Percentiles rank a stretch among this genome's conserved stretches.
Evolutionary conservation across 1,139 yeast species (phyloP).

Genomic region (Arxiozyma telluris): DNA sequence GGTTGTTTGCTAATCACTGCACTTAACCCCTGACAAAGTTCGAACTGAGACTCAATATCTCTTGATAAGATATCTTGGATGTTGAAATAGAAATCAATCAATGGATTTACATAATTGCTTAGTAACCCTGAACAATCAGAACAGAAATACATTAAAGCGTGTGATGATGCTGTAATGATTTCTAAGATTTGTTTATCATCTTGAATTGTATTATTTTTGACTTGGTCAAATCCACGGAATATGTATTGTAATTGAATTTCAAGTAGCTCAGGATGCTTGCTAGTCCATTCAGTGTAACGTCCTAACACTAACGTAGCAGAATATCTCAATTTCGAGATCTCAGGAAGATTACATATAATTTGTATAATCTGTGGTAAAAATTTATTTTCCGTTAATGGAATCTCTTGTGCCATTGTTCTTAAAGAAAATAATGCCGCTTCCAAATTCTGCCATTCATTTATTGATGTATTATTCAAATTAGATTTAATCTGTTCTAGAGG

Average conservation of each 20-base stretch:
- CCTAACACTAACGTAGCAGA: slow-evolving; percentile 92
- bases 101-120: slow-evolving; percentile 63
- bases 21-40: slow-evolving; percentile 84
- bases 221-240: slow-evolving; percentile 57
- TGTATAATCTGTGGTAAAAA: slow-evolving; percentile 58
- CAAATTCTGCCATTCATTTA: slow-evolving; percentile 63
- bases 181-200: slow-evolving; percentile 30
- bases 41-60: slow-evolving; percentile 64
- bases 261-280: slow-evolving; percentile 70
- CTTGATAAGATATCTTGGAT: slow-evolving; percentile 38
- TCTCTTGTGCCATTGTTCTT: slow-evolving; percentile 93
- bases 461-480: slow-evolving; percentile 12
- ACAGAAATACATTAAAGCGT: slow-evolving; percentile 90
- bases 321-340: slow-evolving; percentile 77
- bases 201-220: slow-evolving; percentile 18
- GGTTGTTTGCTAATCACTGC: slow-evolving; percentile 63
- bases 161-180: slow-evolving; percentile 78
- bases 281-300: slow-evolving; percentile 91
- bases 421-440: slow-evolving; percentile 88
- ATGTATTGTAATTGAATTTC: slow-evolving; percentile 81
- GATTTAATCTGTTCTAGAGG: slow-evolving; percentile 30
- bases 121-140: slow-evolving; percentile 74
- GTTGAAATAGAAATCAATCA: slow-evolving; percentile 65
- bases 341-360: slow-evolving; percentile 62
- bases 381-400: slow-evolving; percentile 55